These are phyloP conservation scores for Diphasiastrum complanatum DNA, from an alignment of 83 land plant species.

Conservation along the genomic window DNA sequence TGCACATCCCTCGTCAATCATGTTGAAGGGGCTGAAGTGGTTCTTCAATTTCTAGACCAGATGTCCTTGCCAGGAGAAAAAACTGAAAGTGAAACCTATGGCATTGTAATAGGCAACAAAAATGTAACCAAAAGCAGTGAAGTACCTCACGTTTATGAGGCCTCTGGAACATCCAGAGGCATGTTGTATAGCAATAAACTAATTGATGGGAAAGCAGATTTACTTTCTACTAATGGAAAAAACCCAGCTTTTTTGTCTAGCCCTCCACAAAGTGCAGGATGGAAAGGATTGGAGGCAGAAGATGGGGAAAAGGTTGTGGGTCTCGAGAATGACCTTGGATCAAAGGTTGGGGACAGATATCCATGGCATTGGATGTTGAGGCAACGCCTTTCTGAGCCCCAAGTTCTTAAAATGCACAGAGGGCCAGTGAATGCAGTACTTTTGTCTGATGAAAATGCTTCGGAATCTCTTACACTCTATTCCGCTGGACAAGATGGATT, in stretches of 20 bases:
- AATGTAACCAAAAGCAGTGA: no score
- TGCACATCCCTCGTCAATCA: no score
- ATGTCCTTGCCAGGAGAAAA: no score
- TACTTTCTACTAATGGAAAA: conserved; percentile 13
- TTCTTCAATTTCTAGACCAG: no score
- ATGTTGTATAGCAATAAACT: no score
- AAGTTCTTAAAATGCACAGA: conserved; percentile 31
- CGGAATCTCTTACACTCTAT: conserved; percentile 38
- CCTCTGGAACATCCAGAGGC: no score
- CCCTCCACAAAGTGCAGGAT: not conserved
- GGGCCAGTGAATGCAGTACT: conserved; percentile 35
- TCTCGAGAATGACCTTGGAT: not conserved
- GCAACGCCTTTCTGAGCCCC: conserved; percentile 27
- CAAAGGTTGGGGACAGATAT: not conserved
- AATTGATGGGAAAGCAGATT: no score
- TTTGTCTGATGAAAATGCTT: conserved; percentile 43
- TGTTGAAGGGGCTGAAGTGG: no score
- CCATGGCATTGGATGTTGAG: conserved; percentile 28
- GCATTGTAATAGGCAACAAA: no score
- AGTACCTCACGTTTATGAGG: no score
- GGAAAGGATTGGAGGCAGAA: not conserved
- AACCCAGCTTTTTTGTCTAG: not conserved
- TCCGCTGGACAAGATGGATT: conserved; percentile 46
- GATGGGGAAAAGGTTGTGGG: not conserved
- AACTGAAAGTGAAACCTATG: no score